Evolutionary conservation across 1,284 basidiomycete species (phyloP), one percentile per base, ranked within the genome.

Genomic region (Apiotrichum mycotoxinovorans): DNA sequence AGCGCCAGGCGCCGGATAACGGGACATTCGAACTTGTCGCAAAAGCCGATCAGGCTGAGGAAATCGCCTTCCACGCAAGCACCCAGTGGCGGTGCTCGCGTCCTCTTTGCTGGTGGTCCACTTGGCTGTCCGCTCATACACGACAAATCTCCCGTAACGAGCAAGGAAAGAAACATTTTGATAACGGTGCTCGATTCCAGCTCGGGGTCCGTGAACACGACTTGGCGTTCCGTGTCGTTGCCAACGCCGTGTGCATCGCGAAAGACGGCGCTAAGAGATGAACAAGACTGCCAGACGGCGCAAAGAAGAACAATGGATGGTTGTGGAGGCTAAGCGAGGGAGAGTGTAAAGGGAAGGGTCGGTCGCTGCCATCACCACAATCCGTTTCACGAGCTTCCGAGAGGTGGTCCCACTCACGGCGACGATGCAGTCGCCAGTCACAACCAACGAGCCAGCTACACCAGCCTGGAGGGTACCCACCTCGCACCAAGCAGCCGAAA

Each of bases 201-300:
- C n/a, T 44, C 34, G 34, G 33, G 47, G 34, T 55, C 54, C 18
- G 25, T 22, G 27, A 55, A 44, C 17, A 22, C 25, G 37, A 55
- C 42, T 5, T 44, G 8, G 23, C 25, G 23, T 14, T 25, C 8
- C 4, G n/a, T 20, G n/a, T 2, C 3, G 42, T 17, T 44, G 25
- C 42, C 42, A 3, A 27, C 7, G 1, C 26, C 42, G 14, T 14
- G 11, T 11, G 42, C 42, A 27, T 26, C 42, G 3, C 23, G 23
- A 25, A 44, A 44, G 23, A 44, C 42, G 23, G 42, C 23, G 42
- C 42, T 44, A 25, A 15, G 12, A 7, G n/a, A 8, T 22, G n/a
- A 18, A 18, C 15, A n/a, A 1, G 17, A 18, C 1, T 18, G 17
- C 17, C 15, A 2, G 17, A 18, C 37, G 34, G 17, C 12, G 10